Base-by-base conservation (phyloP, 106 monocot species). In the Posidonia australis region DNA sequence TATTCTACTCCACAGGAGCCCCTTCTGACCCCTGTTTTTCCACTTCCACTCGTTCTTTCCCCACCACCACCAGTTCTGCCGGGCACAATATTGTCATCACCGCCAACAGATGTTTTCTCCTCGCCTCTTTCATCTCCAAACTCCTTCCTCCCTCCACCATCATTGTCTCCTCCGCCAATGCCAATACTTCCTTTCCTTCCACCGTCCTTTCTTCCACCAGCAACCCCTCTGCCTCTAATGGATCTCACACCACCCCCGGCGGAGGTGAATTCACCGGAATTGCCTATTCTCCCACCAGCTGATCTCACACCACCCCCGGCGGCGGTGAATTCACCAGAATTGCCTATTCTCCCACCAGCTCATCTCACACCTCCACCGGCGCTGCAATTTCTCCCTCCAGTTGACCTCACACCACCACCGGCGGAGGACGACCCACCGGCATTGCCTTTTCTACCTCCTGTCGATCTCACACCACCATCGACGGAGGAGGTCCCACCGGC, bases 291-390 rank as follows among this genome's bases (percentile, higher is more conserved):
- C n/a, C n/a, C n/a, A n/a, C n/a, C n/a, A n/a, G n/a, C n/a, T n/a
- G n/a, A n/a, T n/a, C n/a, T n/a, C n/a, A n/a, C n/a, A n/a, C n/a
- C n/a, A n/a, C n/a, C n/a, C n/a, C n/a, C n/a, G n/a, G n/a, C n/a
- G n/a, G n/a, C n/a, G n/a, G n/a, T n/a, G n/a, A n/a, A n/a, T n/a
- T n/a, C n/a, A n/a, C n/a, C n/a, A n/a, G n/a, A n/a, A n/a, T n/a
- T n/a, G n/a, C n/a, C n/a, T n/a, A n/a, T n/a, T n/a, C n/a, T n/a
- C n/a, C n/a, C n/a, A n/a, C n/a, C n/a, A n/a, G n/a, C n/a, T n/a
- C n/a, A n/a, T n/a, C n/a, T n/a, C n/a, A n/a, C 49, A 51, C 49
- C 49, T 18, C n/a, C 49, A 51, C 49, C 49, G 49, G 49, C n/a
- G 9, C 17, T 20, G 6, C 49, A 51, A 20, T 17, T 51, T 51